These are phyloP conservation scores for Aspergillus carlsbadensis DNA, from an alignment of 495 filamentous ascomycete genomes.

Conservation along the genomic window DNA sequence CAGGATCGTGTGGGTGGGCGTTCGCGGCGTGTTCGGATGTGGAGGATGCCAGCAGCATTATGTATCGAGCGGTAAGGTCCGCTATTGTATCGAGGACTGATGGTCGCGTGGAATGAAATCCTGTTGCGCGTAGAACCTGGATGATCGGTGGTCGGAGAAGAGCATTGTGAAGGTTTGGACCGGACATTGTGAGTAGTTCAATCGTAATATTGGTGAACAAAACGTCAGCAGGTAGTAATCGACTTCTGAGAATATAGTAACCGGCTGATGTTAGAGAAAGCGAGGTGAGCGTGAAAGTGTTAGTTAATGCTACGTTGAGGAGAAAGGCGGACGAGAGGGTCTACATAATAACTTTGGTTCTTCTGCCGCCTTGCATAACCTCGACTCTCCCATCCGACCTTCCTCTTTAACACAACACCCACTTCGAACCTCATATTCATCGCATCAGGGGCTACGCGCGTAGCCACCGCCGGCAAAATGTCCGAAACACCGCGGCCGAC, in stretches of 20 bases:
- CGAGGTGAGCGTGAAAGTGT: background rate
- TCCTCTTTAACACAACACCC: background rate
- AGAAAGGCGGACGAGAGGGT: slow-evolving; percentile 2
- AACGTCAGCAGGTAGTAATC: background rate
- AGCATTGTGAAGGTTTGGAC: slow-evolving; percentile 61
- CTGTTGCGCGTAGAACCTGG: slow-evolving; percentile 82
- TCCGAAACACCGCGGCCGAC: slow-evolving; percentile 41
- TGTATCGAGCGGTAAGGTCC: slow-evolving; percentile 72
- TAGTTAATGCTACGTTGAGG: background rate
- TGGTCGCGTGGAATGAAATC: slow-evolving; percentile 73
- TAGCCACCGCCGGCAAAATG: slow-evolving; percentile 15
- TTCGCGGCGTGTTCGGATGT: slow-evolving; percentile 61
- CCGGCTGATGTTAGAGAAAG: background rate
- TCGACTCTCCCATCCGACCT: background rate
- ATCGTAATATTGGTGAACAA: background rate
- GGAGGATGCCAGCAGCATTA: slow-evolving; percentile 63
- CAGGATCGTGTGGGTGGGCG: slow-evolving; percentile 48
- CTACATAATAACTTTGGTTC: background rate
- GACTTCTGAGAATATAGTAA: background rate
- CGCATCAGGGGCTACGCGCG: background rate
- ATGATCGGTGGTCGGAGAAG: slow-evolving; percentile 79
- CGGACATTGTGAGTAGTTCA: slow-evolving; percentile 36
- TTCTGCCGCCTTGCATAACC: slow-evolving; percentile 1
- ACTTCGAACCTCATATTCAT: background rate
- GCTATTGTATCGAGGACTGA: slow-evolving; percentile 76